Conservation (phyloP, 331 rosid genomes). For the Spiraea crenata region DNA sequence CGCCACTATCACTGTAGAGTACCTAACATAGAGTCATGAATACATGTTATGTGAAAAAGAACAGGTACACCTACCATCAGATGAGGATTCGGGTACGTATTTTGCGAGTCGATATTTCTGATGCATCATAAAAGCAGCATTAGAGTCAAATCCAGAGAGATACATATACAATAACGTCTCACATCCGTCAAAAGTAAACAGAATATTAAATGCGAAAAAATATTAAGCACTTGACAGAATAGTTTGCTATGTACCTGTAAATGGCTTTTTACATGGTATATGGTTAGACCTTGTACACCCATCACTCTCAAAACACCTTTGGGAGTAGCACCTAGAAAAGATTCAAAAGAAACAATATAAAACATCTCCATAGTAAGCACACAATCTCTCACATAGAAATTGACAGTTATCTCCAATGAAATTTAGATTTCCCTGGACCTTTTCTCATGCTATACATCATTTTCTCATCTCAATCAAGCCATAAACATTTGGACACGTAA, state of each 20-base stretch:
- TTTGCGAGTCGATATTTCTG: conserved; percentile 99
- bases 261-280: conserved; percentile 97
- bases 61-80: conserved; percentile 72
- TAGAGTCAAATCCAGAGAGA: conserved; percentile 17
- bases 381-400: conserved; percentile 4
- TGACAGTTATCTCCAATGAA: conserved; percentile 18
- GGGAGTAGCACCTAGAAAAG: conserved; percentile 84
- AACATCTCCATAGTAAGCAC: neutral
- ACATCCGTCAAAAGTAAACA: neutral
- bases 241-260: conserved; percentile 62
- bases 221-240: neutral
- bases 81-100: conserved; percentile 79
- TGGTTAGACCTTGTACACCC: conserved; percentile 97
- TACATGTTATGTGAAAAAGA: conserved; percentile 14
- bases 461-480: conserved; percentile 2
- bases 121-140: conserved; percentile 30
- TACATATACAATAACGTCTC: conserved; percentile 14
- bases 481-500: conserved; percentile 8
- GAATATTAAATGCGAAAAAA: neutral
- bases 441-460: neutral
- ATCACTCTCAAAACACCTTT: conserved; percentile 97
- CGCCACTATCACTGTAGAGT: conserved; percentile 14
- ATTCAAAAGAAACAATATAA: conserved; percentile 2
- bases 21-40: conserved; percentile 7
- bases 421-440: conserved; percentile 11